phyloP scores from a whole-genome alignment of 1,139 yeast species.

The Suhomyces atakaporum region DNA sequence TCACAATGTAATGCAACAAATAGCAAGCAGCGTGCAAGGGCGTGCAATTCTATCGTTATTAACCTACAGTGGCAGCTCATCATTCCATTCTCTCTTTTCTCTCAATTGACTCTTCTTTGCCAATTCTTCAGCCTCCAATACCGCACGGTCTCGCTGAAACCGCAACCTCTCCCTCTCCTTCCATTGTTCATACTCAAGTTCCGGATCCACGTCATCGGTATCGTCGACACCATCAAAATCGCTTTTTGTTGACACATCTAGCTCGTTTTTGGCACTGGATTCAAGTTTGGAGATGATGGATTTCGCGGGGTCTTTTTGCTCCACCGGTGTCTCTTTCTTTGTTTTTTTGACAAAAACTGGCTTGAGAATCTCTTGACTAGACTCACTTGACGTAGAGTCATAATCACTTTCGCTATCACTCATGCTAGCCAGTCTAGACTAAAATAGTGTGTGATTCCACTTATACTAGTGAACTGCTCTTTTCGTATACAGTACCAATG shows the following conservation, averaged over 20 bases:
- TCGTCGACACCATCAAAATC: constrained; percentile 46
- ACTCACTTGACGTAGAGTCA: constrained; percentile 7
- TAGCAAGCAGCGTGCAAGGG: no score
- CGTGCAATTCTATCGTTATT: no score
- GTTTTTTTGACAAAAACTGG: constrained; percentile 10
- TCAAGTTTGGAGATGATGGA: constrained; percentile 8
- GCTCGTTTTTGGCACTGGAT: not conserved
- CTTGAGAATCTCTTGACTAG: constrained; percentile 8
- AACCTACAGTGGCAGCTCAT: constrained; percentile 2
- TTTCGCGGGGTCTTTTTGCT: constrained; percentile 1
- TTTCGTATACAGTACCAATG: no score
- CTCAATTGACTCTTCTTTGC: constrained; percentile 22
- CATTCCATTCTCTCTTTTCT: constrained; percentile 23
- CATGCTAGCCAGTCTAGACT: no score
- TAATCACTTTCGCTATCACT: constrained; percentile 10
- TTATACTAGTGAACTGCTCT: no score
- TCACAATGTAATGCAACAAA: no score
- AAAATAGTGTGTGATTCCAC: no score
- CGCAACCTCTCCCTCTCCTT: constrained; percentile 43
- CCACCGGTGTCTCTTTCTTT: constrained; percentile 3
- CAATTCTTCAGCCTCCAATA: constrained; percentile 34
- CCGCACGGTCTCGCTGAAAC: constrained; percentile 43
- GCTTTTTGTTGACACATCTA: constrained; percentile 1
- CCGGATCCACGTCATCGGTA: constrained; percentile 56
- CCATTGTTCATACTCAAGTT: constrained; percentile 49